Evolutionary conservation across 768 basidiomycete genomes (phyloP), one percentile per base, ranked within the genome.

Genomic region (Lentinus brumalis): DNA sequence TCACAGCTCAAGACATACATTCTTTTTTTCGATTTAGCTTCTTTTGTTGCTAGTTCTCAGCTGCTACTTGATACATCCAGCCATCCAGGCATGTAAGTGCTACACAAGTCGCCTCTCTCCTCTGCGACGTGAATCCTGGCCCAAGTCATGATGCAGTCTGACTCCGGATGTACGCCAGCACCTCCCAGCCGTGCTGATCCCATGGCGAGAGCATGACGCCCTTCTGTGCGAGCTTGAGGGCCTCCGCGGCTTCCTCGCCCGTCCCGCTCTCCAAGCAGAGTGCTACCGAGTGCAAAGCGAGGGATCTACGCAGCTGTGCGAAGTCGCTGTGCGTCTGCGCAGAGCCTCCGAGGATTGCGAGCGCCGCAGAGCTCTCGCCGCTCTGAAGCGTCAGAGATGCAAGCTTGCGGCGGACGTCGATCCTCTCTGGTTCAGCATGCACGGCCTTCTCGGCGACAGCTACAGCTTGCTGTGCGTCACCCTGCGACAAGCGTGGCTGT

Each of bases 121-220:
- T 35, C 31, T 12, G 9, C 21, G 35, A 31, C 18, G 49, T n/a
- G 16, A 9, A 16, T 11, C 21, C 31, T 10, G 8, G 7, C 12
- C 42, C 30, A 50, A 15, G 52, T 57, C 42, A 56, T 50, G 57
- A 46, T 26, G 53, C 44, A 14, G 35, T 59, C 16, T 41, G 40
- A 30, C 70, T 62, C 67, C 77, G 77, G 62, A 85, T 80, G 75
- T 80, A 86, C 16, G 83, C 86, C 60, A 92, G 69, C 29, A 81
- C 79, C 66, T 79, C 72, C 91, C 90, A 92, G 56, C 77, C 82
- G 35, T 66, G 72, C 56, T 67, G 39, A 18, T 80, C 77, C 66
- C 81, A 84, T 8, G 88, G 88, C 3, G 79, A 73, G 50, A 91
- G 75, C 79, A 86, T 79, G 51, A 91, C 77, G 1, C 85, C 85